These are phyloP conservation scores for Cytospora piceae DNA, from an alignment of 2,329 filamentous ascomycete genomes.

Conservation along the genomic window DNA sequence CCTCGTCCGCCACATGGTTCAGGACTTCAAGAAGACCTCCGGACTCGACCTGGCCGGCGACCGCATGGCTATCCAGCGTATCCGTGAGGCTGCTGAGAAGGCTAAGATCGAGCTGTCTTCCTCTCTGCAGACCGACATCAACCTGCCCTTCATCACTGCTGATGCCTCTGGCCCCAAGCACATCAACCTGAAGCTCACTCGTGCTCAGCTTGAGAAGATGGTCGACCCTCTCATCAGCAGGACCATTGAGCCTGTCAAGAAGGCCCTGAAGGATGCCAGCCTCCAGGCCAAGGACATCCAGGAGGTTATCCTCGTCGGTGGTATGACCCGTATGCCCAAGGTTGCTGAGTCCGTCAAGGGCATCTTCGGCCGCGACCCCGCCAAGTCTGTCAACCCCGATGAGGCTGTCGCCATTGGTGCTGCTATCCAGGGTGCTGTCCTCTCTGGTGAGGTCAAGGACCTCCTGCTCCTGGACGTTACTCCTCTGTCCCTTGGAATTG, in stretches of 20 bases:
- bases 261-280: slow-evolving; percentile 94
- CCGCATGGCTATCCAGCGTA: slow-evolving; percentile 98
- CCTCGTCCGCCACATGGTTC: slow-evolving; percentile 89
- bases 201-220: slow-evolving; percentile 89
- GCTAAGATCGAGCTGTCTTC: slow-evolving; percentile 99
- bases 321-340: slow-evolving; percentile 99
- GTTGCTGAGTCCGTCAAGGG: slow-evolving; percentile 93
- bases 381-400: slow-evolving; percentile 98
- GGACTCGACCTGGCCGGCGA: slow-evolving; percentile 87
- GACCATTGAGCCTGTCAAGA: slow-evolving; percentile 91
- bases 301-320: slow-evolving; percentile 96
- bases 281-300: slow-evolving; percentile 92
- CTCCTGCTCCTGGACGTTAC: slow-evolving; percentile 94
- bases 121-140: slow-evolving; percentile 94
- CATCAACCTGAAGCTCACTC: slow-evolving; percentile 94
- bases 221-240: slow-evolving; percentile 85
- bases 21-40: slow-evolving; percentile 96
- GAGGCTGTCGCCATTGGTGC: slow-evolving; percentile 98
- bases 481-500: slow-evolving; percentile 94
- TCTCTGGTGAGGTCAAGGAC: slow-evolving; percentile 95
- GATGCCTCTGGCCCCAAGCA: slow-evolving; percentile 96
- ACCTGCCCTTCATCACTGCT: slow-evolving; percentile 97
- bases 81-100: slow-evolving; percentile 98
- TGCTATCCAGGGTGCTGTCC: slow-evolving; percentile 94
- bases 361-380: slow-evolving; percentile 94